Conservation (phyloP, 805 yeast species). For the Hanseniaspora valbyensis region DNA sequence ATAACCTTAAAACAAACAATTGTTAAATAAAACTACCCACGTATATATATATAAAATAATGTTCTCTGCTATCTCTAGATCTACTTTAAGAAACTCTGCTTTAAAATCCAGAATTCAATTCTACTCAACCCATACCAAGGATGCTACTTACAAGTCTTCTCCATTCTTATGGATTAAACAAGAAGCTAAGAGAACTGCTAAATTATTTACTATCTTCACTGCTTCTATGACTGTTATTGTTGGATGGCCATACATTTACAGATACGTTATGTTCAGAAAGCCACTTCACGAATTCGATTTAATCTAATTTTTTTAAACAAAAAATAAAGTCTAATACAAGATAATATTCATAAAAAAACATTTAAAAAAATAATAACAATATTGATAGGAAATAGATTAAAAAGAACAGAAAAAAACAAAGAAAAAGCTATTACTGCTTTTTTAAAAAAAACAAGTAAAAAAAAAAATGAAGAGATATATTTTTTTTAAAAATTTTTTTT, state of each 20-base stretch:
- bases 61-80: conserved; percentile 11
- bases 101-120: conserved; percentile 7
- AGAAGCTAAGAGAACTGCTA: conserved; percentile 24
- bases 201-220: conserved; percentile 21
- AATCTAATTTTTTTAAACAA: background rate
- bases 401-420: background rate
- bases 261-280: conserved; percentile 11
- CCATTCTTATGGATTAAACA: conserved; percentile 20
- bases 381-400: background rate
- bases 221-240: conserved; percentile 18
- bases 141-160: conserved; percentile 20
- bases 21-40: background rate
- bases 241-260: conserved; percentile 25
- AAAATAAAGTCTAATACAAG: background rate
- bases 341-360: background rate
- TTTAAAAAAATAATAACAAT: background rate
- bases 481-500: too few relatives aligned
- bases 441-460: too few relatives aligned
- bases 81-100: conserved; percentile 4
- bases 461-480: too few relatives aligned
- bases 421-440: background rate
- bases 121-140: conserved; percentile 15
- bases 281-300: conserved; percentile 7
- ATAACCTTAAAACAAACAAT: background rate
- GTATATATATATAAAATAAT: background rate